Percentiles rank a stretch among this genome's conserved stretches.
Conservation (phyloP, 352 stramenopile species). For the Globisporangium mamillatum region DNA sequence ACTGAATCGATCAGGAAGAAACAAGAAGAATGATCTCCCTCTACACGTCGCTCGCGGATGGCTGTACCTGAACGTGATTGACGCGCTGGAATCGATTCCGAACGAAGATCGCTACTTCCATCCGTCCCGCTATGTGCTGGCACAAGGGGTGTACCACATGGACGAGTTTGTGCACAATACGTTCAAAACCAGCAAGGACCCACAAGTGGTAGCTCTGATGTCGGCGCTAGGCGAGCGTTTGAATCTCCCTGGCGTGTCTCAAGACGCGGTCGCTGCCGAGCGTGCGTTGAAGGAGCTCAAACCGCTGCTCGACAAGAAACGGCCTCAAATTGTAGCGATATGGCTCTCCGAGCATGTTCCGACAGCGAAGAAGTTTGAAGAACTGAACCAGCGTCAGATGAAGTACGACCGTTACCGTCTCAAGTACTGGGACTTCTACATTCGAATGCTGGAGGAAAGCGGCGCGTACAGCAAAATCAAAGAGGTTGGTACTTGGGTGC, state of each 20-base stretch:
- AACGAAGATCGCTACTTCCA: constrained; percentile 84
- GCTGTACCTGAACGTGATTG: constrained; percentile 62
- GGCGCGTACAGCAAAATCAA: constrained; percentile 58
- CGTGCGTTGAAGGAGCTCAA: constrained; percentile 50
- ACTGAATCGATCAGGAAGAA: constrained; percentile 18
- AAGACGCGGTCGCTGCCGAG: constrained; percentile 27
- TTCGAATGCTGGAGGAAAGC: constrained; percentile 49
- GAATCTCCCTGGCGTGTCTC: constrained; percentile 17
- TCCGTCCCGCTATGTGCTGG: constrained; percentile 57
- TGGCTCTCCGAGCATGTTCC: constrained; percentile 77
- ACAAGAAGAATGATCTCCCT: constrained; percentile 3
- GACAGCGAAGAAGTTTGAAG: constrained; percentile 70
- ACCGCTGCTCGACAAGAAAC: constrained; percentile 65
- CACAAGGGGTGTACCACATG: constrained; percentile 53
- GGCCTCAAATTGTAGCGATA: constrained; percentile 62
- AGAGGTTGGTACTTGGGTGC: constrained; percentile 65
- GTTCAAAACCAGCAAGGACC: constrained; percentile 14
- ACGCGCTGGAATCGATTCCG: constrained; percentile 71
- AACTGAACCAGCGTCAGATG: constrained; percentile 78
- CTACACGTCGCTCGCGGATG: constrained; percentile 32
- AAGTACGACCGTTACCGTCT: constrained; percentile 76
- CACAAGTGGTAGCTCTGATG: constrained; percentile 16
- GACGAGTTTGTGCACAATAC: constrained; percentile 28
- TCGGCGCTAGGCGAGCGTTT: constrained; percentile 24
- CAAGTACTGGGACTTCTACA: constrained; percentile 78